These are phyloP conservation scores for Fusarium oligoseptatum DNA, from an alignment of 2,329 filamentous ascomycete species.

Conservation along the genomic window DNA sequence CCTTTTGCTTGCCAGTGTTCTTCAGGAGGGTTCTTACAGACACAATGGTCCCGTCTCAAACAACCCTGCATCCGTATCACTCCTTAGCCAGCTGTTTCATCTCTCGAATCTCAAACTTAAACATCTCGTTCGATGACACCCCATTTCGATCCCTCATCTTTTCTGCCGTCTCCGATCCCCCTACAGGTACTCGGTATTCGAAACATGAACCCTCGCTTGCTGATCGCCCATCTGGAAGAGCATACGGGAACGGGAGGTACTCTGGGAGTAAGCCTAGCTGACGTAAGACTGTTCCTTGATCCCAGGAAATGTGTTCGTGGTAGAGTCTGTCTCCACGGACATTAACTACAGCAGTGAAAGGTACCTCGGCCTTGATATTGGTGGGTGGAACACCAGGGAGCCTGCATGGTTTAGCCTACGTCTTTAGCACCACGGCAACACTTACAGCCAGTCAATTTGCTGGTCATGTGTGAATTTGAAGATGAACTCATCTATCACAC, in stretches of 20 bases:
- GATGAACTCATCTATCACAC: constrained; percentile 79
- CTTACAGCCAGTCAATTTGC: constrained; percentile 78
- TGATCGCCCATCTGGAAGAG: constrained; percentile 53
- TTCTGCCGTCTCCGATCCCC: constrained; percentile 47
- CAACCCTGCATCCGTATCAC: background rate
- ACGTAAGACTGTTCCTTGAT: constrained; percentile 73
- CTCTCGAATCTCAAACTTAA: constrained; percentile 42
- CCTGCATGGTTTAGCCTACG: constrained; percentile 25
- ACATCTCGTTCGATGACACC: constrained; percentile 51
- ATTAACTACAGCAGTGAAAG: constrained; percentile 73
- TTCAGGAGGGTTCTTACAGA: background rate
- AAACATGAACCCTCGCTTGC: constrained; percentile 42
- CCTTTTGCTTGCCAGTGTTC: background rate
- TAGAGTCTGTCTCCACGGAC: constrained; percentile 73
- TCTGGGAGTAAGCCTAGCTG: constrained; percentile 69
- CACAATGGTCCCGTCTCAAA: background rate
- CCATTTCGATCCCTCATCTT: constrained; percentile 51
- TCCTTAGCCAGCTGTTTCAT: background rate
- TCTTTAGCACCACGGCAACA: constrained; percentile 20
- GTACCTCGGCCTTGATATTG: constrained; percentile 65
- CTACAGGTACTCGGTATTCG: constrained; percentile 51
- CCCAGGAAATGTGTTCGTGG: constrained; percentile 78
- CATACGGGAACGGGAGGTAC: constrained; percentile 73
- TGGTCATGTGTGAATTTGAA: constrained; percentile 73
- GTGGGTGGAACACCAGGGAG: constrained; percentile 70